Percentiles rank a stretch among this genome's conserved stretches.
Evolutionary conservation across 495 filamentous ascomycete species (phyloP).

Genomic region (Saxophila tyrrhenica): DNA sequence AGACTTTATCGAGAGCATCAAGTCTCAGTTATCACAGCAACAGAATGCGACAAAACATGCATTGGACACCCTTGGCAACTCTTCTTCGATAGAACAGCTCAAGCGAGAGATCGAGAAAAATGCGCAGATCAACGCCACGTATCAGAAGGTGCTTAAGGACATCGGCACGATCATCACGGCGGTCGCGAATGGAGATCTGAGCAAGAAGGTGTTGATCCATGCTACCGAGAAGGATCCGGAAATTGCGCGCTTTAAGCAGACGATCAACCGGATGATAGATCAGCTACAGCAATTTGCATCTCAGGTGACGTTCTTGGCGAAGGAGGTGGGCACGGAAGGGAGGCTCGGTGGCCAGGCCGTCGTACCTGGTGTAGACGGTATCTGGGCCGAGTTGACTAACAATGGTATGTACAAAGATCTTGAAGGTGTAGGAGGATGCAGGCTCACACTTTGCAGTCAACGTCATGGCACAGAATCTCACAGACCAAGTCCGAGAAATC

Average conservation of each 20-base stretch:
- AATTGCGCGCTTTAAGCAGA: conserved; percentile 97
- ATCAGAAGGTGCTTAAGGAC: conserved; percentile 91
- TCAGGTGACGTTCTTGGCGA: conserved; percentile 90
- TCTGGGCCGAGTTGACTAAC: conserved; percentile 95
- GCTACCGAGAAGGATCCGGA: conserved; percentile 97
- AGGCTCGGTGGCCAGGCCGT: conserved; percentile 93
- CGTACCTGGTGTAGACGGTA: conserved; percentile 89
- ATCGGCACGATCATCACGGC: conserved; percentile 96
- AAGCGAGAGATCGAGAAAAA: conserved; percentile 92
- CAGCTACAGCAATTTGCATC: conserved; percentile 95
- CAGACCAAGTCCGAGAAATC: conserved; percentile 88
- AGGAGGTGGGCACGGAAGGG: conserved; percentile 95
- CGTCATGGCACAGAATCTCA: conserved; percentile 86
- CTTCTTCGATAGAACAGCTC: conserved; percentile 53
- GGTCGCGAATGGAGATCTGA: conserved; percentile 89
- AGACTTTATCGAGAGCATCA: conserved; percentile 39
- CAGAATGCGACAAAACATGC: conserved; percentile 33
- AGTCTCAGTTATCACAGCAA: conserved; percentile 35
- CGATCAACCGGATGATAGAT: conserved; percentile 98
- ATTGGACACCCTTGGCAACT: conserved; percentile 23
- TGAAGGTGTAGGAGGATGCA: neutral
- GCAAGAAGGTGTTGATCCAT: conserved; percentile 95
- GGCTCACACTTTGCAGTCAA: conserved; percentile 55
- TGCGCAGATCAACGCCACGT: conserved; percentile 95
- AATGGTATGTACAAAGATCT: conserved; percentile 52